Base-by-base conservation (phyloP, 192 early-diverging fungal genomes). In the Phycomyces blakesleeanus region DNA sequence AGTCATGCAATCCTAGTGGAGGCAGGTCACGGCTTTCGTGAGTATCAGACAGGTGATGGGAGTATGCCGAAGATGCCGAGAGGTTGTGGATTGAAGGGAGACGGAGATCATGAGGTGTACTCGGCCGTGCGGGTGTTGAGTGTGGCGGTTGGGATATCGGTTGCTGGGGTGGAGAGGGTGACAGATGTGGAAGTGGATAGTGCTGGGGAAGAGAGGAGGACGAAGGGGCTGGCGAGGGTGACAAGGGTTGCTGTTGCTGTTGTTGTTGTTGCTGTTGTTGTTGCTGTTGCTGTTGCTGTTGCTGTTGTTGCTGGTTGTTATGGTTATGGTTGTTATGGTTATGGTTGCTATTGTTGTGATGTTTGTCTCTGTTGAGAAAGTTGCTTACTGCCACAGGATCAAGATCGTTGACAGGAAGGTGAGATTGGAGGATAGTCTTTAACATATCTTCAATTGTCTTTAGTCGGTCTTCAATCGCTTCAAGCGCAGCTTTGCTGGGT, bases 391-490 rank as follows among this genome's bases (percentile, higher is more conserved):
- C 55, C 25, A 44, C 55, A 25, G 56, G 44, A 39, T 42, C 40
- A 25, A 58, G 64, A 44, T 56, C 56, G 44, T 4, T 24, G 8
- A 49, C 58, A 27, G 51, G 14, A 16, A 44, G 20, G 38, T 47
- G 51, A 11, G 66, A 64, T 14, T 56, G 54, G 10, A 72, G 55
- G 27, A 74, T 69, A n/a, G 67, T 66, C 34, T 58, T 68, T n/a
- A 74, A 53, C 66, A 74, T 68, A 51, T 69, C 66, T 56, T 74
- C 72, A 39, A 74, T 74, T 18, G 72, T 66, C 57, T 69, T 63
- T 55, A 74, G 52, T 59, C 72, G 41, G 42, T 69, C 67, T 51
- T 74, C 72, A 41, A 74, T 74, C 5, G 72, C 66, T 25, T 74
- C 72, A 12, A 74, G 40, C 0, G 67, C 72, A 8, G 59, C 58